Evolutionary conservation across 1,284 basidiomycete species (phyloP), one percentile per base, ranked within the genome.

Genomic region (Bondarzewia mesenterica): DNA sequence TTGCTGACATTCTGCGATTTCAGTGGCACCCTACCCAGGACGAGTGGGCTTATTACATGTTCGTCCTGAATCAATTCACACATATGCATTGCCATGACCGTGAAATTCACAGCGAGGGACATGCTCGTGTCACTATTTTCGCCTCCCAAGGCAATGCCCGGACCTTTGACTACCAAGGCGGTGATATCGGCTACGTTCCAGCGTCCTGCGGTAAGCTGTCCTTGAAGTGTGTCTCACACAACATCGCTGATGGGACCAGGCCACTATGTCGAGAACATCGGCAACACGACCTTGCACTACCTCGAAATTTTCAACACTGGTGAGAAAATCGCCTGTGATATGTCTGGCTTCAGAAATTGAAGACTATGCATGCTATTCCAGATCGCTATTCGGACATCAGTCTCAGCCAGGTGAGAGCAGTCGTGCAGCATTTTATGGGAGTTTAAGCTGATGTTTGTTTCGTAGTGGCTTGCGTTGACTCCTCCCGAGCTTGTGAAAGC

Each of bases 1-100:
- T 38, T 27, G 50, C 25, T 52, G 18, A 47, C 18, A 29, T 23
- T 27, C 12, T 43, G 42, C n/a, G 18, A 20, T 23, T 3, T 6
- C n/a, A 86, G 77, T 88, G 84, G 83, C 85, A 86, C 60, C 82
- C 83, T 6, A 85, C 79, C 35, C 71, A 81, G 60, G 75, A 78
- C 55, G 81, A 85, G 63, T 85, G 81, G 81, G 73, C 69, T 49
- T 81, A 76, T 64, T 80, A 63, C 53, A 48, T 72, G 69, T 71
- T 48, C 22, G 66, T 7, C 29, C n/a, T 32, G n/a, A n/a, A n/a
- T n/a, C n/a, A n/a, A n/a, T n/a, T n/a, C n/a, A n/a, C n/a, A n/a
- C n/a, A n/a, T n/a, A n/a, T n/a, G n/a, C n/a, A n/a, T n/a, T n/a
- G n/a, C n/a, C n/a, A n/a, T n/a, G n/a, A n/a, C n/a, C n/a, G n/a